Percentiles rank a stretch among this genome's conserved stretches.
Evolutionary conservation across 176 grass and related monocot genomes (phyloP).

Genomic region (Rhynchospora tenuis): DNA sequence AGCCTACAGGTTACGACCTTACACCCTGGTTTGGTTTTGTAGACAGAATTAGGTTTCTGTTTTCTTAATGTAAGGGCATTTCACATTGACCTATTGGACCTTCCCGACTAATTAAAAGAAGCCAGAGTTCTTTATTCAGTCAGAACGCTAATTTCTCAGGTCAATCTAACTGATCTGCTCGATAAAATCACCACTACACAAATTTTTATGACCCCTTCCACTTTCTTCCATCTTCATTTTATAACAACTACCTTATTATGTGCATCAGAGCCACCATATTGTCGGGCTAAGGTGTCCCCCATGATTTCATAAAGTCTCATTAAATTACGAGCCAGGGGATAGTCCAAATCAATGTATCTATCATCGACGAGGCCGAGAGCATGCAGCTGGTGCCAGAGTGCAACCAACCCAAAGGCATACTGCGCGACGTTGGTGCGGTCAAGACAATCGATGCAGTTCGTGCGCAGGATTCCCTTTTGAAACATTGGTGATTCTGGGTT

Average conservation of each 20-base stretch:
- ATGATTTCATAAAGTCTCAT: constrained; percentile 84
- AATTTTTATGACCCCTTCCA: not conserved
- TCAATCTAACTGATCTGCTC: not conserved
- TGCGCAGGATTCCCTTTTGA: constrained; percentile 75
- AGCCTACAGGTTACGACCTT: not conserved
- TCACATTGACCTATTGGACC: not conserved
- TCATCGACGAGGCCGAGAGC: constrained; percentile 41
- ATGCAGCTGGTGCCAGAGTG: constrained; percentile 79
- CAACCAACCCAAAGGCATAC: constrained; percentile 85
- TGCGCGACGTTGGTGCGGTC: constrained; percentile 98
- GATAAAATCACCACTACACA: not conserved
- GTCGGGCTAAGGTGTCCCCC: constrained; percentile 85
- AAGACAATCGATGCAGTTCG: constrained; percentile 95
- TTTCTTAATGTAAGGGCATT: not conserved
- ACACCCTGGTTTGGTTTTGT: not conserved
- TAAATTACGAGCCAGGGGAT: constrained; percentile 64
- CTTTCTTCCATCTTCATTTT: not conserved
- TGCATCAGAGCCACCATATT: constrained; percentile 88
- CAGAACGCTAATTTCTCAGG: not conserved
- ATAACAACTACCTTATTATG: constrained; percentile 76
- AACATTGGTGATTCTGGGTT: constrained; percentile 46
- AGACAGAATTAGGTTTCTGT: not conserved
- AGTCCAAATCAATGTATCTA: constrained; percentile 63
- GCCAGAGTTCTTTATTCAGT: not conserved
- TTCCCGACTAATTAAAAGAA: not conserved